These are phyloP conservation scores for Seiridium cupressi DNA, from an alignment of 2,329 filamentous ascomycete species.

Conservation along the genomic window DNA sequence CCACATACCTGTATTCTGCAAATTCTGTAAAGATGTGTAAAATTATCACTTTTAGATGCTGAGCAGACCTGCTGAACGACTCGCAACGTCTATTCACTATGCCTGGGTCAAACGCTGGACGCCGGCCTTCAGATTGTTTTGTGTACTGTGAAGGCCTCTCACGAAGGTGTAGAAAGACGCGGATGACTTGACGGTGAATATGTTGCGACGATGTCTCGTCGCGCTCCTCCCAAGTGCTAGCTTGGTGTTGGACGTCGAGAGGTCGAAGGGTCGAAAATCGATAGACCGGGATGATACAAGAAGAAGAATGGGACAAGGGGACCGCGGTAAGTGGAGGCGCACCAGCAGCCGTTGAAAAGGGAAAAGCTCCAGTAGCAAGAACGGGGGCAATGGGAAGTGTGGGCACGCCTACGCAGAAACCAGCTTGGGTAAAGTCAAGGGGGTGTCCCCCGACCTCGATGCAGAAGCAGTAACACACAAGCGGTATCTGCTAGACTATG, in stretches of 20 bases:
- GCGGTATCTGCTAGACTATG: neutral
- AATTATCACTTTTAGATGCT: too few relatives aligned
- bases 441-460: neutral
- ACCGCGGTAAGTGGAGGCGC: slow-evolving; percentile 1
- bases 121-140: too few relatives aligned
- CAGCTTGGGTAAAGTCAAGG: neutral
- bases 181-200: too few relatives aligned
- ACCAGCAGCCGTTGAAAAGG: slow-evolving; percentile 5
- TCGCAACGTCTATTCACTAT: too few relatives aligned
- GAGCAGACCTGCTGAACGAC: too few relatives aligned
- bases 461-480: neutral
- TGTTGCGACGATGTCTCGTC: too few relatives aligned
- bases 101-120: too few relatives aligned
- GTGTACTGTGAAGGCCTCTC: too few relatives aligned
- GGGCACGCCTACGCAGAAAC: neutral
- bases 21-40: too few relatives aligned
- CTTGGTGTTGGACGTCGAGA: neutral
- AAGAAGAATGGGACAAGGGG: neutral
- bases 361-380: neutral
- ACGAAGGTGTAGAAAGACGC: too few relatives aligned
- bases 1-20: too few relatives aligned
- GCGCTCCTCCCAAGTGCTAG: too few relatives aligned
- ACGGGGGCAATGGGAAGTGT: neutral
- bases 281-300: neutral
- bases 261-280: neutral